phyloP scores from a whole-genome alignment of 305 asterid genomes.

The Striga hermonthica region DNA sequence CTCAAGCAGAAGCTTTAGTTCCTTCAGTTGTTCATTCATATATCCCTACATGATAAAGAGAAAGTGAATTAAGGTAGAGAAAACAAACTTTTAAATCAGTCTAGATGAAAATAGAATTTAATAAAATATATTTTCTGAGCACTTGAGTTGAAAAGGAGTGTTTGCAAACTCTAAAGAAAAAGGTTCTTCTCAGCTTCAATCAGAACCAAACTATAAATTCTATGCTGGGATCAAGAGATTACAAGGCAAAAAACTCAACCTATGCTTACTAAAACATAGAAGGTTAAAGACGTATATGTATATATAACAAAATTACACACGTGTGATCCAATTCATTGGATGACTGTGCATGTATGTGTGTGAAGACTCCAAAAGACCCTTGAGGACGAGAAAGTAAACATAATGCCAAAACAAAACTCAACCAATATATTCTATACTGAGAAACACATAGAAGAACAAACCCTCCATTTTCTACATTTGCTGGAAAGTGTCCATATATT shows the following conservation, averaged over 20 bases:
- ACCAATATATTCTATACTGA: constrained; percentile 22
- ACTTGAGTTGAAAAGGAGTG: constrained; percentile 9
- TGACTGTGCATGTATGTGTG: too few species aligned
- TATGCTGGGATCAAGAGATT: too few species aligned
- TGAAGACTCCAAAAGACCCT: neutral
- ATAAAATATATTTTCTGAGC: constrained; percentile 17
- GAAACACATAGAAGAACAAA: constrained; percentile 35
- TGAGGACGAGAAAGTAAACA: constrained; percentile 18
- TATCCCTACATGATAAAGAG: constrained; percentile 52
- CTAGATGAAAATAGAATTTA: constrained; percentile 20
- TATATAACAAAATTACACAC: too few species aligned
- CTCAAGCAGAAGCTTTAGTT: constrained; percentile 69
- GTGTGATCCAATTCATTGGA: too few species aligned
- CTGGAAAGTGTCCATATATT: constrained; percentile 62
- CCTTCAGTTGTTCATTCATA: constrained; percentile 57
- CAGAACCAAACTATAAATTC: too few species aligned
- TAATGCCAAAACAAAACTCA: constrained; percentile 25
- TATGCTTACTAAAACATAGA: too few species aligned
- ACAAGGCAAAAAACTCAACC: too few species aligned
- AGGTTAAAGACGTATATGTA: too few species aligned
- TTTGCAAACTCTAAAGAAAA: too few species aligned
- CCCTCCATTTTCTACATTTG: constrained; percentile 73
- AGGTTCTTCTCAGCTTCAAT: too few species aligned
- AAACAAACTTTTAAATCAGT: constrained; percentile 17
- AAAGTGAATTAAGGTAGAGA: constrained; percentile 1